Conservation (phyloP, 352 stramenopile genomes). For the Globisporangium iwayamae region DNA sequence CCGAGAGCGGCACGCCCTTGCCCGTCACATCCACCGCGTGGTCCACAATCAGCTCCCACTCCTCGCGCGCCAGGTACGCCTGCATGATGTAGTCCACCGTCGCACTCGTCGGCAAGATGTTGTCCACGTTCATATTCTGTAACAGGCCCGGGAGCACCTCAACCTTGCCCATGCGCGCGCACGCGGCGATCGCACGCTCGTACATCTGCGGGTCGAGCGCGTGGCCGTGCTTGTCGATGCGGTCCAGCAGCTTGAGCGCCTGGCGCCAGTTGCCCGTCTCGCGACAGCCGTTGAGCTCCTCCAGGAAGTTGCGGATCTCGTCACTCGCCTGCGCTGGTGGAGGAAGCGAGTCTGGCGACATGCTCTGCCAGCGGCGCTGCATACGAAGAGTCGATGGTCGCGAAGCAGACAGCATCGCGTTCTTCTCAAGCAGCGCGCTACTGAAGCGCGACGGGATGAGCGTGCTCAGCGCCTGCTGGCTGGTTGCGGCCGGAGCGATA, state of each 20-base stretch:
- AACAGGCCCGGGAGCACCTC: constrained; percentile 69
- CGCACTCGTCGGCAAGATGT: constrained; percentile 51
- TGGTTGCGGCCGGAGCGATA: background rate
- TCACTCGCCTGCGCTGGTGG: constrained; percentile 10
- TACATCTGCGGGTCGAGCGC: constrained; percentile 69
- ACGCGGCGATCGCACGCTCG: constrained; percentile 72
- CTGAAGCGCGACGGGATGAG: constrained; percentile 10
- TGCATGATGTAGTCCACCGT: constrained; percentile 83
- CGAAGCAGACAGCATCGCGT: background rate
- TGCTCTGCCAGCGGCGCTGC: constrained; percentile 16
- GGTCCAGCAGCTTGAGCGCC: constrained; percentile 70
- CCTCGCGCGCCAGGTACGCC: constrained; percentile 64
- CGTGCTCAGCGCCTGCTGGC: constrained; percentile 16
- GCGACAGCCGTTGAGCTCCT: constrained; percentile 43
- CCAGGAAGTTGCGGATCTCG: constrained; percentile 17
- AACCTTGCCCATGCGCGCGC: constrained; percentile 77
- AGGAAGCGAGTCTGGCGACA: background rate
- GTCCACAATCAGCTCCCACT: constrained; percentile 58
- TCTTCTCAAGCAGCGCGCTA: constrained; percentile 6
- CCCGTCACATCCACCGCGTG: constrained; percentile 36
- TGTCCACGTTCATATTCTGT: constrained; percentile 76
- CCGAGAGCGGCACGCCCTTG: constrained; percentile 52
- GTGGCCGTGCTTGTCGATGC: constrained; percentile 53
- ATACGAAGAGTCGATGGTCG: background rate
- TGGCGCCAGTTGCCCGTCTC: constrained; percentile 72